Evolutionary conservation across 2,329 filamentous ascomycete species (phyloP).

Genomic region (Beauveria sp.): DNA sequence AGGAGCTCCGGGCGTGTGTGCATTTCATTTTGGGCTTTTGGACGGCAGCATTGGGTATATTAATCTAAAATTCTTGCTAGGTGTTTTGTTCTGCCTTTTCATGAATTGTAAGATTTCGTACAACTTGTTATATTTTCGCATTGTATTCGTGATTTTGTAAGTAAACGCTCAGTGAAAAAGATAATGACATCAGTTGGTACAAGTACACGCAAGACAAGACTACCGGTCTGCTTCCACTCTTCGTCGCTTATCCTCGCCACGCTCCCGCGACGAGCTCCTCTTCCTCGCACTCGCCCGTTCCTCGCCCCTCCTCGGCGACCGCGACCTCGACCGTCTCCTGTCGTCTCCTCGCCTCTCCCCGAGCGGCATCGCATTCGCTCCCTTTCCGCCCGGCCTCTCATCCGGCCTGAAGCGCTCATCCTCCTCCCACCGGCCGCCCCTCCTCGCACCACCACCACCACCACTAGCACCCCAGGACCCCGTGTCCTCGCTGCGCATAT

Average conservation of each 20-base stretch:
- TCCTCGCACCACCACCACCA: slow-evolving; percentile 30
- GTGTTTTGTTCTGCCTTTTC: not conserved
- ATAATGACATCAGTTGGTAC: not conserved
- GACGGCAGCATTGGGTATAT: not conserved
- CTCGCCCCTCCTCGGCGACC: slow-evolving; percentile 44
- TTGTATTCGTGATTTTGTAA: not conserved
- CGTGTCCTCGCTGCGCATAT: slow-evolving; percentile 85
- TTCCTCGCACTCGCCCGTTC: slow-evolving; percentile 42
- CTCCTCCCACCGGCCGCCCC: slow-evolving; percentile 37
- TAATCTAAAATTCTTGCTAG: not conserved
- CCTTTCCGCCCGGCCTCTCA: slow-evolving; percentile 40
- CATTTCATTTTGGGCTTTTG: not conserved
- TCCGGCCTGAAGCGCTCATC: slow-evolving; percentile 39
- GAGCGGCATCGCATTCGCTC: slow-evolving; percentile 64
- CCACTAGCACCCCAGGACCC: slow-evolving; percentile 70
- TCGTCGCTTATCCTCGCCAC: slow-evolving; percentile 52
- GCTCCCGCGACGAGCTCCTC: slow-evolving; percentile 48
- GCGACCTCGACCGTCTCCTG: slow-evolving; percentile 32
- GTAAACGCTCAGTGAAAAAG: not conserved
- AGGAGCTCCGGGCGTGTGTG: not conserved
- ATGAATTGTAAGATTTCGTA: not conserved
- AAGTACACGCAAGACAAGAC: not conserved
- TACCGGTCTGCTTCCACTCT: slow-evolving; percentile 39
- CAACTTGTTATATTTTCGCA: not conserved
- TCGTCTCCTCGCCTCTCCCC: slow-evolving; percentile 43